Percentiles rank a stretch among this genome's conserved stretches.
Evolutionary conservation across 1,284 basidiomycete genomes (phyloP).

Genomic region (Apiotrichum akiyoshidainum): DNA sequence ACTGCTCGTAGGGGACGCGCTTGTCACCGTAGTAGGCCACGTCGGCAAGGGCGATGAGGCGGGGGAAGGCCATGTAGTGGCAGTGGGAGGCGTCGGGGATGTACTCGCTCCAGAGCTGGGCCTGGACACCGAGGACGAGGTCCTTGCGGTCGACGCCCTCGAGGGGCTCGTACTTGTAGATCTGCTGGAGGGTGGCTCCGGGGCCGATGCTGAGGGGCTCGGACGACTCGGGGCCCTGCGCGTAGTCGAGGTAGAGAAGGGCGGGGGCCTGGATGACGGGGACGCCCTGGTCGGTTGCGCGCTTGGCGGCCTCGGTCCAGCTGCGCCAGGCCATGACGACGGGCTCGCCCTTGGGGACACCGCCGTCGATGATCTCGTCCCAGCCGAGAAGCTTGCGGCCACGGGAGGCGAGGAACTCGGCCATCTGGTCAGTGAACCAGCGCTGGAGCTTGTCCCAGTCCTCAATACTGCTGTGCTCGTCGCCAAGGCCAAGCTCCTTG

Average conservation of each 20-base stretch:
- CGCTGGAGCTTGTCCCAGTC: constrained; percentile 18
- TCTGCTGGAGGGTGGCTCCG: constrained; percentile 13
- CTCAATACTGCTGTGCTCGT: neutral
- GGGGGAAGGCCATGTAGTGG: constrained; percentile 25
- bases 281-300: constrained; percentile 11
- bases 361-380: constrained; percentile 27
- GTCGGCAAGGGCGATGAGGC: constrained; percentile 21
- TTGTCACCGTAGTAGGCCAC: constrained; percentile 18
- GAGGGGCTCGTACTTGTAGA: constrained; percentile 18
- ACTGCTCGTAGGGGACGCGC: constrained; percentile 13
- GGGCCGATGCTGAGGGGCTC: constrained; percentile 16
- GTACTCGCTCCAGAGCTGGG: constrained; percentile 24
- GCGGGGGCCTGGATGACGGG: constrained; percentile 15
- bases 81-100: constrained; percentile 14
- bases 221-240: constrained; percentile 10
- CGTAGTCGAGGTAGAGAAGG: constrained; percentile 21
- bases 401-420: constrained; percentile 6
- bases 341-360: constrained; percentile 10
- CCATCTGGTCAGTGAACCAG: constrained; percentile 17
- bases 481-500: constrained; percentile 7
- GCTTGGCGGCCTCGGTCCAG: constrained; percentile 10
- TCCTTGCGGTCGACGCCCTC: constrained; percentile 8
- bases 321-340: constrained; percentile 21
- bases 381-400: constrained; percentile 21
- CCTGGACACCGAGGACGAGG: constrained; percentile 20